Evolutionary conservation across 2,329 filamentous ascomycete species (phyloP).

Genomic region (Pseudogymnoascus sp.): DNA sequence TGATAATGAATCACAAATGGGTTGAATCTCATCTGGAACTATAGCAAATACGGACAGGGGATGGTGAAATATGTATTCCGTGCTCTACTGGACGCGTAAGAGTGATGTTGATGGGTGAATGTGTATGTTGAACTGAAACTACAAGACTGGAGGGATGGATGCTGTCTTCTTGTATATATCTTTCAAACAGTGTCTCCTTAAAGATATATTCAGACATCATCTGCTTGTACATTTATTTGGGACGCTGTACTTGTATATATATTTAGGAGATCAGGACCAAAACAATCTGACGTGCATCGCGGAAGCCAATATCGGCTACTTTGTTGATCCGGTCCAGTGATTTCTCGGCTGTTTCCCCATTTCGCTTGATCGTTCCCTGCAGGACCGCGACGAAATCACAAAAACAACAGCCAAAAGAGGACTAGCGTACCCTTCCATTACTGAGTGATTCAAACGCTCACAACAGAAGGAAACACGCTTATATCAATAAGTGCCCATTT

Average conservation of each 20-base stretch:
- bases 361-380: neutral
- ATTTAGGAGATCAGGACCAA: neutral
- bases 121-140: neutral
- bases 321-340: neutral
- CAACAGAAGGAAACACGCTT: constrained; percentile 16
- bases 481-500: constrained; percentile 17
- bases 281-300: neutral
- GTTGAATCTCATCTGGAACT: neutral
- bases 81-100: neutral
- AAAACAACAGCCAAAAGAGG: constrained; percentile 17
- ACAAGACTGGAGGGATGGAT: neutral
- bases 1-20: neutral
- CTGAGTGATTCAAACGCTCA: constrained; percentile 14
- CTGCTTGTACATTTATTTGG: neutral
- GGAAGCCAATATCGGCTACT: neutral
- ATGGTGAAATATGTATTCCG: neutral
- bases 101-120: neutral
- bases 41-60: neutral
- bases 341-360: constrained; percentile 5
- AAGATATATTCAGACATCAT: too few species aligned
- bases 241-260: neutral
- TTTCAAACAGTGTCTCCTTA: neutral
- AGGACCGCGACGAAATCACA: constrained; percentile 1
- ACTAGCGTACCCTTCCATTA: constrained; percentile 19
- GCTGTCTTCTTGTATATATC: neutral